phyloP scores from a whole-genome alignment of 129 eudicot species.

The Flaveria brownii region DNA sequence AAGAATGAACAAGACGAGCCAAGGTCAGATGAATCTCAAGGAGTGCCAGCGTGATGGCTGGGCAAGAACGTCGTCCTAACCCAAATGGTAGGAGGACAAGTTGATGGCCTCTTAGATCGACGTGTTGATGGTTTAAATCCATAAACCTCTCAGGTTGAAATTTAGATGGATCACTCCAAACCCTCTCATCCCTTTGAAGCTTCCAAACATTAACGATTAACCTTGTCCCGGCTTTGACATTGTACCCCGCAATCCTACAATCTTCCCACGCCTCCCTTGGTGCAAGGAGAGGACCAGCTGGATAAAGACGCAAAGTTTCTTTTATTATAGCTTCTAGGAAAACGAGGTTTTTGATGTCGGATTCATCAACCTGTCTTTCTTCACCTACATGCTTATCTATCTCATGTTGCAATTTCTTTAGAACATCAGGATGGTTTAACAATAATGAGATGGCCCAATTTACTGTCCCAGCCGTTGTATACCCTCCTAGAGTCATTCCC shows the following conservation, averaged over 20 bases:
- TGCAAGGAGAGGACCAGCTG: constrained; percentile 26
- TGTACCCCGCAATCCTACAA: constrained; percentile 33
- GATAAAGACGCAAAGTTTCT: constrained; percentile 38
- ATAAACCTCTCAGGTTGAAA: constrained; percentile 44
- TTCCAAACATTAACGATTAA: constrained; percentile 38
- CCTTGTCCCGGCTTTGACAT: constrained; percentile 37
- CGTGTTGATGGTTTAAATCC: constrained; percentile 35
- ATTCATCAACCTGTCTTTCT: constrained; percentile 40
- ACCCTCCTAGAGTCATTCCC: constrained; percentile 30
- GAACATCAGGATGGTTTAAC: constrained; percentile 28
- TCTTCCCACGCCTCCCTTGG: constrained; percentile 26
- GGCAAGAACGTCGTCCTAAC: constrained; percentile 46
- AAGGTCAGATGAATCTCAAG: constrained; percentile 34
- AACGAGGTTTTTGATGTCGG: constrained; percentile 32
- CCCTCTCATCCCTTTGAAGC: constrained; percentile 40
- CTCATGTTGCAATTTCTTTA: constrained; percentile 30
- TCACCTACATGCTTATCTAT: constrained; percentile 32
- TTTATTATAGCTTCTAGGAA: constrained; percentile 41
- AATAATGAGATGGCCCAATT: constrained; percentile 39
- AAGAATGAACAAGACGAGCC: constrained; percentile 50
- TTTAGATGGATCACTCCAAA: constrained; percentile 32
- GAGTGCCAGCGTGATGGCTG: constrained; percentile 30
- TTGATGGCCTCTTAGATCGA: constrained; percentile 31
- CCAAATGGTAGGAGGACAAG: constrained; percentile 46
- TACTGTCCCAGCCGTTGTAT: constrained; percentile 30